phyloP scores from a whole-genome alignment of 2,329 filamentous ascomycete genomes.

The Fusarium napiforme region DNA sequence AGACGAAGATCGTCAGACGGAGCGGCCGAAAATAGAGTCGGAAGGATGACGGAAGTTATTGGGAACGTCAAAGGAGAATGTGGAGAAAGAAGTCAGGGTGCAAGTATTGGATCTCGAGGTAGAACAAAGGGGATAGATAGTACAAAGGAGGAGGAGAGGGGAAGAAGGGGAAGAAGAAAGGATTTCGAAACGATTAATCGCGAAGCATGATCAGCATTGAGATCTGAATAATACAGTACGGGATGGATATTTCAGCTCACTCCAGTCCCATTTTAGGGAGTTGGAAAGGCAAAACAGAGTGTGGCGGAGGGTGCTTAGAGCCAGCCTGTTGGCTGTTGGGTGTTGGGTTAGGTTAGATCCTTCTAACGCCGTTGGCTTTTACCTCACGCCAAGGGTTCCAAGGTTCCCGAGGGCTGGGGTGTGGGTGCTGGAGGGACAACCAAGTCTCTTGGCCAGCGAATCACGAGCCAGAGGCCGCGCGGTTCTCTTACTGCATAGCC shows the following conservation, averaged over 20 bases:
- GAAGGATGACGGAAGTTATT: slow-evolving; percentile 8
- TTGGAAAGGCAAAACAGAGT: slow-evolving; percentile 23
- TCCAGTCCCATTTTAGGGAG: background rate
- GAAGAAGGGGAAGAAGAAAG: background rate
- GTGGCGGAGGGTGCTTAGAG: slow-evolving; percentile 28
- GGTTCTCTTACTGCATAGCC: slow-evolving; percentile 33
- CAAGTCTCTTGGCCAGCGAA: slow-evolving; percentile 30
- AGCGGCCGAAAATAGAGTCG: slow-evolving; percentile 7
- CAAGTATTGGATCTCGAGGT: slow-evolving; percentile 5
- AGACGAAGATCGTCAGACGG: slow-evolving; percentile 29
- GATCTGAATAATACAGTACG: slow-evolving; percentile 14
- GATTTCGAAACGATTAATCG: background rate
- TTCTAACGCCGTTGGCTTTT: slow-evolving; percentile 2
- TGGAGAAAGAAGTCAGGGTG: slow-evolving; percentile 17
- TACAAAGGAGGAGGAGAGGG: background rate
- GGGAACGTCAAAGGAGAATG: slow-evolving; percentile 6
- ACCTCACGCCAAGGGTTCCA: slow-evolving; percentile 22
- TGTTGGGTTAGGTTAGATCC: background rate
- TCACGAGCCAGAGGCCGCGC: slow-evolving; percentile 27
- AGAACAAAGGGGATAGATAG: background rate
- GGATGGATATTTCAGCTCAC: background rate
- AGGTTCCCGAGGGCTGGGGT: slow-evolving; percentile 17
- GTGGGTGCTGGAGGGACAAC: slow-evolving; percentile 34
- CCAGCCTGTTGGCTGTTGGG: background rate
- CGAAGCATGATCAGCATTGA: slow-evolving; percentile 17